These are phyloP conservation scores for Cubamyces sp. DNA, from an alignment of 768 basidiomycete species.

Conservation along the genomic window DNA sequence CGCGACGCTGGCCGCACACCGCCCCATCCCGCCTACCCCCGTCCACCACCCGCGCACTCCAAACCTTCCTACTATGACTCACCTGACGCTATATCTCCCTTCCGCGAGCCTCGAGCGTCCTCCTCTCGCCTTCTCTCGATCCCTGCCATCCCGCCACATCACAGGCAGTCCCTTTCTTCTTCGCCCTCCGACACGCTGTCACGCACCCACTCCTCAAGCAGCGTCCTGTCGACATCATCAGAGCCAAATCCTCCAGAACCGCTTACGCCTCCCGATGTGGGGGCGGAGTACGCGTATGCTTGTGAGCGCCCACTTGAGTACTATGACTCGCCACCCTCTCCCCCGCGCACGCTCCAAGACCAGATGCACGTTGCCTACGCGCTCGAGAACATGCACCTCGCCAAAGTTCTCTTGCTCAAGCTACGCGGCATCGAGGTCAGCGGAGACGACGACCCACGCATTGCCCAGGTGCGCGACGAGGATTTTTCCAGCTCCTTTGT, in stretches of 20 bases:
- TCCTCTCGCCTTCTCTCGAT: conserved; percentile 26
- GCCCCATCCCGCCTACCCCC: conserved; percentile 6
- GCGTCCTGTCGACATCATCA: conserved; percentile 28
- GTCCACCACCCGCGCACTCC: conserved; percentile 1
- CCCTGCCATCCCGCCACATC: conserved; percentile 11
- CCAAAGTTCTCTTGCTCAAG: conserved; percentile 64
- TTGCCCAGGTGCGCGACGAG: conserved; percentile 59
- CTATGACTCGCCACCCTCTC: conserved; percentile 48
- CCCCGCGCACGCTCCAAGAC: conserved; percentile 56
- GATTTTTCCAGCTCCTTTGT: conserved; percentile 46
- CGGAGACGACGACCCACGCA: conserved; percentile 63
- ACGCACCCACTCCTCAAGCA: conserved; percentile 31
- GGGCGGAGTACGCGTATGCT: conserved; percentile 38
- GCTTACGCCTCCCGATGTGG: conserved; percentile 30
- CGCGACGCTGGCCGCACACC: conserved; percentile 25
- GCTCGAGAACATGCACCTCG: conserved; percentile 66
- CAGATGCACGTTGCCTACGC: conserved; percentile 71
- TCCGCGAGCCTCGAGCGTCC: conserved; percentile 25
- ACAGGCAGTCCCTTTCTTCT: conserved; percentile 14
- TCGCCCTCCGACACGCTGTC: conserved; percentile 25
- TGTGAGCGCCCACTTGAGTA: conserved; percentile 39
- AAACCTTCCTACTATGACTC: conserved; percentile 18
- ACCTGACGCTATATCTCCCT: conserved; percentile 10
- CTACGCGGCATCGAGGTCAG: conserved; percentile 64
- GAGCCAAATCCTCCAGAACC: conserved; percentile 32